A percentile compares a stretch with the other conserved stretches of the same genome.
Evolutionary conservation across 495 filamentous ascomycete genomes (phyloP).

Genomic region (Xeromyces bisporus): DNA sequence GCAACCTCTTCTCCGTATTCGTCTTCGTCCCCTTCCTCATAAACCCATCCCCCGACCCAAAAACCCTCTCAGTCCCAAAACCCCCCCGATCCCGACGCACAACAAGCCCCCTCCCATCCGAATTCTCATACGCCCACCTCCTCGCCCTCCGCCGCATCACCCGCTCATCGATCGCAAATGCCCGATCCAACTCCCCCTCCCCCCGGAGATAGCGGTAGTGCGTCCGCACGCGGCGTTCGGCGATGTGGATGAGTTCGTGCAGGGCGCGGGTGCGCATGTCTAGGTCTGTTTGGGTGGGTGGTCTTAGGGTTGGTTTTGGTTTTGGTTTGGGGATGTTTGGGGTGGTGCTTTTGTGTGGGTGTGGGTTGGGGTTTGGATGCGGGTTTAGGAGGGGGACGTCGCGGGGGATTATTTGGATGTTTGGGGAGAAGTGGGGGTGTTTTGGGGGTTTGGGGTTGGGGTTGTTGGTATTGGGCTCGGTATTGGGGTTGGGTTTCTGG

Average conservation of each 20-base stretch:
- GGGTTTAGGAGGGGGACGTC: neutral
- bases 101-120: neutral
- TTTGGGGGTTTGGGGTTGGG: neutral
- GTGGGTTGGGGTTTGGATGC: neutral
- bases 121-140: neutral
- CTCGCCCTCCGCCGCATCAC: neutral
- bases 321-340: neutral
- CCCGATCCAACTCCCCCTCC: slow-evolving; percentile 1
- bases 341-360: neutral
- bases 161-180: neutral
- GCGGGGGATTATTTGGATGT: neutral
- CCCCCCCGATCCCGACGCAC: no score
- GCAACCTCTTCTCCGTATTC: no score
- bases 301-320: slow-evolving; percentile 4
- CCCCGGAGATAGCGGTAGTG: slow-evolving; percentile 4
- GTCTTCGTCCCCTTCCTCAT: no score
- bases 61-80: no score
- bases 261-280: slow-evolving; percentile 5
- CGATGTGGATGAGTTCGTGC: slow-evolving; percentile 1
- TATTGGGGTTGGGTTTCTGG: neutral
- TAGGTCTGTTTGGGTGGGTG: slow-evolving; percentile 3
- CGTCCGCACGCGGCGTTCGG: slow-evolving; percentile 2
- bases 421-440: neutral
- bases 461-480: neutral
- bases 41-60: no score